Evolutionary conservation across 148 eudicot genomes (phyloP).

Genomic region (Hydrangea macrophylla): DNA sequence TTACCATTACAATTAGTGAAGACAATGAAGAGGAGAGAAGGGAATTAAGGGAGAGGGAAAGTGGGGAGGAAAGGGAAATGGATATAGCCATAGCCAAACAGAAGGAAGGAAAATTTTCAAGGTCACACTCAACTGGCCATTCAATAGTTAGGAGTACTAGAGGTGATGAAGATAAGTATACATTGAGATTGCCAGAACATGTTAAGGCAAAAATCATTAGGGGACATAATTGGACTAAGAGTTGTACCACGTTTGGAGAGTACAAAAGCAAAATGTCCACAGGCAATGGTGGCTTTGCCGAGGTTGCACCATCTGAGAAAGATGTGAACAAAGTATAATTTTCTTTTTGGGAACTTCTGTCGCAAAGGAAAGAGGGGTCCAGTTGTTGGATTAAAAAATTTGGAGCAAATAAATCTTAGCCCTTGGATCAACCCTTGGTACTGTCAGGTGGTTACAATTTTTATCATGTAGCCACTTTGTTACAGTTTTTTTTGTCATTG

Average conservation of each 20-base stretch:
- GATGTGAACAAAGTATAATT: conserved; percentile 15
- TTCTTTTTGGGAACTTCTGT: too few relatives aligned
- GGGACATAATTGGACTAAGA: conserved; percentile 36
- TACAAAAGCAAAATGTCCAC: conserved; percentile 12
- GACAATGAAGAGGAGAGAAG: conserved; percentile 2
- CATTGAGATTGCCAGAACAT: conserved; percentile 46
- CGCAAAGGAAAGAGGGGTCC: too few relatives aligned
- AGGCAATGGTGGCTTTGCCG: conserved; percentile 21
- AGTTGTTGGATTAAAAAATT: too few relatives aligned
- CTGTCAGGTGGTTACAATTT: too few relatives aligned
- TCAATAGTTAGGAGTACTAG: conserved; percentile 39
- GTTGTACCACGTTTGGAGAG: conserved; percentile 50
- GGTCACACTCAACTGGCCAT: conserved; percentile 85
- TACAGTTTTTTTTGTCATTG: too few relatives aligned
- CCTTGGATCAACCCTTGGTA: too few relatives aligned
- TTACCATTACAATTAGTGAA: conserved; percentile 28
- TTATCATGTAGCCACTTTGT: too few relatives aligned
- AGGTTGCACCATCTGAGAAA: conserved; percentile 18
- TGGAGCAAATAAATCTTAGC: too few relatives aligned
- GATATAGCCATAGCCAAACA: not conserved
- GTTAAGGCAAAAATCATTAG: conserved; percentile 30
- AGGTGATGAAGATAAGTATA: conserved; percentile 43
- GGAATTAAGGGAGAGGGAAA: too few relatives aligned
- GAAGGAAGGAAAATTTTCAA: conserved; percentile 36
- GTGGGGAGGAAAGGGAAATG: not conserved